Evolutionary conservation across 306 rosid species (phyloP).

Genomic region (Sicyos edulis): DNA sequence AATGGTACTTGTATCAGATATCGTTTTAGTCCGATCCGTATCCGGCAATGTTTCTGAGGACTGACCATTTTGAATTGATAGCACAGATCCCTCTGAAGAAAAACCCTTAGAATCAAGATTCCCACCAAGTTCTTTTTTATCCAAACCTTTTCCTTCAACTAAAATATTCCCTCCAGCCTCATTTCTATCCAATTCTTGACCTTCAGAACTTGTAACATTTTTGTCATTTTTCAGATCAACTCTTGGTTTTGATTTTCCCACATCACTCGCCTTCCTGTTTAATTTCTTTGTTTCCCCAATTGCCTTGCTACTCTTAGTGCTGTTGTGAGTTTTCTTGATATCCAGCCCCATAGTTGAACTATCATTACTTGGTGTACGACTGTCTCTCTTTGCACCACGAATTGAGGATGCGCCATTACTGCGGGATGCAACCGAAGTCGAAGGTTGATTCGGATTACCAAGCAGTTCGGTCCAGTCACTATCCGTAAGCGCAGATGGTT

Average conservation of each 20-base stretch:
- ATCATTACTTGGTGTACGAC: constrained; percentile 40
- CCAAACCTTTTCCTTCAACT: constrained; percentile 31
- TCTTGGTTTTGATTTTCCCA: constrained; percentile 42
- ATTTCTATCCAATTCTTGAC: constrained; percentile 26
- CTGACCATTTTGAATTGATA: constrained; percentile 18
- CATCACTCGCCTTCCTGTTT: constrained; percentile 52
- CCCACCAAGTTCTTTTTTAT: constrained; percentile 31
- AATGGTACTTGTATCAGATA: constrained; percentile 29
- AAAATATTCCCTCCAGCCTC: constrained; percentile 31
- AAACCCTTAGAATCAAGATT: constrained; percentile 26
- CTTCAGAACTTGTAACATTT: constrained; percentile 27
- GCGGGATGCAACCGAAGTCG: constrained; percentile 34
- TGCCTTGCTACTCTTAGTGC: constrained; percentile 26
- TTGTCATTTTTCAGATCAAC: constrained; percentile 40
- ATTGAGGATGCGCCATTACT: constrained; percentile 34
- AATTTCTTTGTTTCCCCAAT: constrained; percentile 40
- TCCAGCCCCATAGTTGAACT: constrained; percentile 35
- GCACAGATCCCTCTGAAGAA: constrained; percentile 30
- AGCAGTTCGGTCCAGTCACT: constrained; percentile 92
- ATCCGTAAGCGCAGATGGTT: constrained; percentile 45
- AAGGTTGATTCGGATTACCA: constrained; percentile 39
- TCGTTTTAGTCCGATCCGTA: constrained; percentile 29
- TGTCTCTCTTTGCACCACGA: constrained; percentile 47
- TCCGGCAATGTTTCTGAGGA: constrained; percentile 21
- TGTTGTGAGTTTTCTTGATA: constrained; percentile 43